phyloP scores from a whole-genome alignment of 1,284 basidiomycete genomes.

The Ganoderma sp. region DNA sequence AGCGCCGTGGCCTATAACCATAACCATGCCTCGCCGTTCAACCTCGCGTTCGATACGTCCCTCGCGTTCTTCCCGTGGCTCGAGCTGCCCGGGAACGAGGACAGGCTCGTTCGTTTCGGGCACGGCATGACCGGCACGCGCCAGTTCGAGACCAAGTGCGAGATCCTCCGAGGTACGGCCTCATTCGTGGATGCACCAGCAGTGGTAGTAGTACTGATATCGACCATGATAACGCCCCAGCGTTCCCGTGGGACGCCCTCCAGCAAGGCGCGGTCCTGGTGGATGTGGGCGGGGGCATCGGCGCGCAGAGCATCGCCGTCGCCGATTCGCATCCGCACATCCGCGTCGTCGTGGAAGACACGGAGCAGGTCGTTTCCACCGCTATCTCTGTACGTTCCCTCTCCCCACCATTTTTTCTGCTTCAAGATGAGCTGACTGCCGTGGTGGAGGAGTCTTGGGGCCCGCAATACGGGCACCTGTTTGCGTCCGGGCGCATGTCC shows the following conservation, averaged over 20 bases:
- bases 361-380: slow-evolving; percentile 63
- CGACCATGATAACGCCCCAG: slow-evolving; percentile 41
- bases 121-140: slow-evolving; percentile 37
- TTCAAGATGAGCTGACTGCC: too few relatives aligned
- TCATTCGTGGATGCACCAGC: not conserved
- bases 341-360: slow-evolving; percentile 71
- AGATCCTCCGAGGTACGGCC: slow-evolving; percentile 31
- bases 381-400: slow-evolving; percentile 39
- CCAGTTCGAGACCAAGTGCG: slow-evolving; percentile 33
- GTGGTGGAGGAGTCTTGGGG: slow-evolving; percentile 32
- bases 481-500: slow-evolving; percentile 33
- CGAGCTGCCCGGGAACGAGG: slow-evolving; percentile 35
- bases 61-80: slow-evolving; percentile 36
- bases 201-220: not conserved
- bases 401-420: too few relatives aligned
- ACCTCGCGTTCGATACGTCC: slow-evolving; percentile 35
- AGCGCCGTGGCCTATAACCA: too few relatives aligned
- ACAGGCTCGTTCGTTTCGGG: slow-evolving; percentile 33
- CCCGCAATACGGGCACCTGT: slow-evolving; percentile 29
- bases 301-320: slow-evolving; percentile 68
- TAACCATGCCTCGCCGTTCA: slow-evolving; percentile 29
- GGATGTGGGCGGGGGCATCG: slow-evolving; percentile 79
- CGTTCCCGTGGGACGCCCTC: slow-evolving; percentile 66
- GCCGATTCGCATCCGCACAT: slow-evolving; percentile 59
- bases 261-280: slow-evolving; percentile 56